phyloP scores from a whole-genome alignment of 768 basidiomycete genomes.

The Russula lepida region DNA sequence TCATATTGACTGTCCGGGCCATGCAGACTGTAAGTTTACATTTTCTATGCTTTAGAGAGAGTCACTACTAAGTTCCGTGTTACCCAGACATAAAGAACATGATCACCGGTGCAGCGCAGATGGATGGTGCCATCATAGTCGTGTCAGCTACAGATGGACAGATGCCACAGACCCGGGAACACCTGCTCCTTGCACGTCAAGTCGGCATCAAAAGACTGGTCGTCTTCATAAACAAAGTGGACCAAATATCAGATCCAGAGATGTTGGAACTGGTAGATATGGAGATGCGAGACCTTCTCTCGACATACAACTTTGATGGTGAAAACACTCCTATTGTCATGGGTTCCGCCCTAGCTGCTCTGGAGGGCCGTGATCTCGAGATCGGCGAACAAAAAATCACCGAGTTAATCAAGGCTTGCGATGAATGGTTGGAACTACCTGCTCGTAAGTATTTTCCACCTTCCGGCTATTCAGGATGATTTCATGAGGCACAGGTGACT shows the following conservation, averaged over 20 bases:
- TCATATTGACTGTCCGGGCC: conserved; percentile 96
- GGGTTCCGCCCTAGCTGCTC: conserved; percentile 93
- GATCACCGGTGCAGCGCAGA: conserved; percentile 98
- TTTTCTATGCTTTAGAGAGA: conserved; percentile 10
- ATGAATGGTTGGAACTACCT: conserved; percentile 92
- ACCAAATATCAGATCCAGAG: conserved; percentile 92
- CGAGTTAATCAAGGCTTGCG: conserved; percentile 80
- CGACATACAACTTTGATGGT: conserved; percentile 91
- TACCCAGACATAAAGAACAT: conserved; percentile 87
- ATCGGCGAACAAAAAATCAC: conserved; percentile 74
- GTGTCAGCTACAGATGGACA: conserved; percentile 98
- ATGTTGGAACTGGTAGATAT: conserved; percentile 99
- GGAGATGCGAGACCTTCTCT: conserved; percentile 97
- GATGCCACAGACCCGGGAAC: conserved; percentile 99
- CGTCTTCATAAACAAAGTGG: conserved; percentile 99
- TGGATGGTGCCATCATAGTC: conserved; percentile 93
- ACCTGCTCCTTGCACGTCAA: conserved; percentile 93
- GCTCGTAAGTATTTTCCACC: conserved; percentile 46
- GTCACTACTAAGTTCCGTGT: conserved; percentile 13
- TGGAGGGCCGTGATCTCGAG: conserved; percentile 76
- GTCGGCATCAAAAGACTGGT: conserved; percentile 96
- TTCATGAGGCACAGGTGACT: conserved; percentile 54
- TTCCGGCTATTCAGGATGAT: neutral
- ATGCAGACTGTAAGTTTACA: conserved; percentile 73
- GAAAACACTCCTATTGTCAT: conserved; percentile 97